phyloP scores from a whole-genome alignment of 257 asterid genomes.

The Nicotiana benthamiana region DNA sequence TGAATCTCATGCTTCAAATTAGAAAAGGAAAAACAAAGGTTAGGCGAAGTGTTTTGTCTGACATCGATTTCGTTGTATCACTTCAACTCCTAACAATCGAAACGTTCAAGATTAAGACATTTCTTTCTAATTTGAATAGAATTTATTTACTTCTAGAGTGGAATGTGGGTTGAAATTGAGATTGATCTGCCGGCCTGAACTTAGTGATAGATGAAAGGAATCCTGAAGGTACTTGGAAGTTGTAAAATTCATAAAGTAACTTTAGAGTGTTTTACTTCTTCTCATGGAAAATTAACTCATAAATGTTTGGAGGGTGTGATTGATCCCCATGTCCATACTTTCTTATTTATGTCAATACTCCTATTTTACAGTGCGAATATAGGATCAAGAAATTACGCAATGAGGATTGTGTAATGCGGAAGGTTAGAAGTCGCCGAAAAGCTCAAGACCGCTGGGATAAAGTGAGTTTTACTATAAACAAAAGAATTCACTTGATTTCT shows the following conservation, averaged over 20 bases:
- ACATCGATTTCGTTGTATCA: not conserved
- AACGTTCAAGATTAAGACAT: not conserved
- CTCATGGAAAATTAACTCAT: not conserved
- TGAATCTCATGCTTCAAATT: not conserved
- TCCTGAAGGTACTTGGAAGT: not conserved
- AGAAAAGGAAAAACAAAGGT: not conserved
- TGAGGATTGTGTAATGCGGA: slow-evolving; percentile 67
- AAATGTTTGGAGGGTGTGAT: slow-evolving; percentile 1
- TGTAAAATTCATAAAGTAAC: not conserved
- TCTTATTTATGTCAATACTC: slow-evolving; percentile 11
- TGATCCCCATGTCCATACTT: not conserved
- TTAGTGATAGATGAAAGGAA: not conserved
- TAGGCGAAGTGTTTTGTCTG: not conserved
- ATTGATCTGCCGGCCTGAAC: not conserved
- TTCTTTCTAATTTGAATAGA: not conserved
- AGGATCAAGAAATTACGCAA: slow-evolving; percentile 71
- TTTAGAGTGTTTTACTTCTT: not conserved
- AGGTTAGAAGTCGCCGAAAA: slow-evolving; percentile 58
- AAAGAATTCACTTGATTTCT: not conserved
- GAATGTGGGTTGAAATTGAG: not conserved
- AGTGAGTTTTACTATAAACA: slow-evolving; percentile 34
- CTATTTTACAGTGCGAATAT: slow-evolving; percentile 61
- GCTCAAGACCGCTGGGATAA: slow-evolving; percentile 84
- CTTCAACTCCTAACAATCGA: not conserved
- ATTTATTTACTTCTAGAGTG: not conserved